These are phyloP conservation scores for Alternaria sp. DNA, from an alignment of 2,329 filamentous ascomycete species.

Conservation along the genomic window DNA sequence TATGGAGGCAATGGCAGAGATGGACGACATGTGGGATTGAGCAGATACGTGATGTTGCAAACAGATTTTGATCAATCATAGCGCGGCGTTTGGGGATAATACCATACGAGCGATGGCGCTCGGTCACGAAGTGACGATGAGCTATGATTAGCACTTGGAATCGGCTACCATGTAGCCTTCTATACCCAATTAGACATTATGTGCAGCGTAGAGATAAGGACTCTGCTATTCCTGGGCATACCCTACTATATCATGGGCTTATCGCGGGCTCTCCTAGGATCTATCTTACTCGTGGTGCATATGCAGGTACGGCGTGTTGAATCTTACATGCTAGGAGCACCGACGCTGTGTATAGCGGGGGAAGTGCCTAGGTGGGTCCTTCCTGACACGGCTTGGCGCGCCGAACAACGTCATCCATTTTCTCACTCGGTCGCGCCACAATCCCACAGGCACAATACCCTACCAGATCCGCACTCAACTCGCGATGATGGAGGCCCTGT, in stretches of 20 bases:
- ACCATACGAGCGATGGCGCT: neutral
- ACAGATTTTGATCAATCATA: slow-evolving; percentile 21
- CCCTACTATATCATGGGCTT: neutral
- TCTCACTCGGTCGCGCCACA: slow-evolving; percentile 16
- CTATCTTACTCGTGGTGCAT: neutral
- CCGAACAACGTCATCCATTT: slow-evolving; percentile 30
- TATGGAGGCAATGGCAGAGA: slow-evolving; percentile 49
- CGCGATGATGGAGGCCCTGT: slow-evolving; percentile 49
- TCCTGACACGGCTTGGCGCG: slow-evolving; percentile 15
- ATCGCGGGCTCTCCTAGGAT: neutral
- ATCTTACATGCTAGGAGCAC: neutral
- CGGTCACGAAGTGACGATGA: neutral
- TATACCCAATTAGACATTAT: neutral
- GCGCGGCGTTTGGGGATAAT: slow-evolving; percentile 29
- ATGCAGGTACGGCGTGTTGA: neutral
- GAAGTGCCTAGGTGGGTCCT: slow-evolving; percentile 10
- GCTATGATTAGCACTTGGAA: neutral
- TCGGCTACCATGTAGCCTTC: neutral
- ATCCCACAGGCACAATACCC: slow-evolving; percentile 6
- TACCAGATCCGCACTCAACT: slow-evolving; percentile 9
- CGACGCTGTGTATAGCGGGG: slow-evolving; percentile 1
- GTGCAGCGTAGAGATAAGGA: neutral
- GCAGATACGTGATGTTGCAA: slow-evolving; percentile 3
- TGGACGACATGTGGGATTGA: slow-evolving; percentile 45
- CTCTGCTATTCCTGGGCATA: neutral